Base-by-base conservation (phyloP, 2,329 filamentous ascomycete species). In the Hypoxylon sp. region DNA sequence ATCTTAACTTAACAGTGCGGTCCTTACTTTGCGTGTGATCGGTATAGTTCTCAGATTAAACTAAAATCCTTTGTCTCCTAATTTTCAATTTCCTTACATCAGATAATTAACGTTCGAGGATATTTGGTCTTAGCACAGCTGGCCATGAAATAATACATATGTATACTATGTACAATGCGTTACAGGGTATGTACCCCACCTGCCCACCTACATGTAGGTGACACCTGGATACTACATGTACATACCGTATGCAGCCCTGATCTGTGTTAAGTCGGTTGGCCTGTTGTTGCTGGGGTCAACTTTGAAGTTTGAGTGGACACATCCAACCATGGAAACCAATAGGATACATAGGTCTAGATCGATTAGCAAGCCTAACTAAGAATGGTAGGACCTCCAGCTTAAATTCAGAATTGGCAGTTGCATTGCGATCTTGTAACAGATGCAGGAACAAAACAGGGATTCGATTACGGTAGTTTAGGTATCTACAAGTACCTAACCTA, bases 391-490 rank as follows among this genome's bases (percentile, higher is more conserved):
- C 36, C n/a, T 34, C 13, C 13, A 38, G 19, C 21, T 43, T 50
- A 43, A 28, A 43, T 49, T 19, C 28, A 48, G 41, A 58, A 10
- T 30, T 51, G 60, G 50, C 46, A 34, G 60, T 63, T 63, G 52
- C 52, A 63, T 51, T 38, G 60, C 34, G 32, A 51, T 43, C 43
- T 50, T n/a, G 30, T 43, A 19, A 17, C 32, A 57, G 45, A 63
- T n/a, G 60, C 60, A 63, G 60, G 60, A 63, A 63, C 60, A 48
- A 51, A 53, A 57, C 50, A 51, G 13, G 30, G 34, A 46, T 34
- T 21, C 21, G 10, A 25, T 25, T 25, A 25, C 4, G 7, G n/a
- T n/a, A n/a, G n/a, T 5, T 5, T 25, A 5, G 25, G 25, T 25
- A 25, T 5, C 25, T 25, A 25, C 25, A 3, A 25, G 25, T 25